Evolutionary conservation across 306 rosid species (phyloP).

Genomic region (Quercus robur): DNA sequence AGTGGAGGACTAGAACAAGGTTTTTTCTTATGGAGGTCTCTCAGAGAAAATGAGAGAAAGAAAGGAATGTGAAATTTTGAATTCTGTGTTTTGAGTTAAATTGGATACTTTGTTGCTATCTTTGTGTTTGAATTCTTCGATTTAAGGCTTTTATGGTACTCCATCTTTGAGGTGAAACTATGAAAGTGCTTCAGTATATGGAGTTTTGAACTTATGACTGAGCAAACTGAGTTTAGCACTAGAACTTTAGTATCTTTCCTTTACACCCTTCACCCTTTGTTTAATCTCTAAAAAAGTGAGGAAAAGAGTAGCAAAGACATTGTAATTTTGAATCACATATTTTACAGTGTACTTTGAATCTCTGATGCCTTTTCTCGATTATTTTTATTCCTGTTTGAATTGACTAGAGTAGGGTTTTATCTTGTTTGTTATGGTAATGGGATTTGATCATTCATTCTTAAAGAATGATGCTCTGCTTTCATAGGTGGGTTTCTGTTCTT

Average conservation of each 20-base stretch:
- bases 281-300: neutral
- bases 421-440: neutral
- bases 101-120: neutral
- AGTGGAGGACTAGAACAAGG: neutral
- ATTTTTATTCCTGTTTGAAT: neutral
- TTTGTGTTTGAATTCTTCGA: neutral
- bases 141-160: neutral
- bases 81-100: neutral
- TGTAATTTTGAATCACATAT: neutral
- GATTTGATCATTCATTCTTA: constrained; percentile 1
- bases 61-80: constrained; percentile 15
- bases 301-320: neutral
- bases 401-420: neutral
- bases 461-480: constrained; percentile 8
- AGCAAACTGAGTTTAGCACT: neutral
- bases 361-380: neutral
- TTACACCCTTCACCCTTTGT: neutral
- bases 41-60: constrained; percentile 17
- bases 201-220: neutral
- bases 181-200: neutral
- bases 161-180: neutral
- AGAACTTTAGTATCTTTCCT: neutral
- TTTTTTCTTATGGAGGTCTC: neutral
- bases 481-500: neutral
- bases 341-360: neutral